A percentile compares a stretch with the other conserved stretches of the same genome.
Conservation (phyloP, 75 land plant species). For the Adiantum capillusveneris region DNA sequence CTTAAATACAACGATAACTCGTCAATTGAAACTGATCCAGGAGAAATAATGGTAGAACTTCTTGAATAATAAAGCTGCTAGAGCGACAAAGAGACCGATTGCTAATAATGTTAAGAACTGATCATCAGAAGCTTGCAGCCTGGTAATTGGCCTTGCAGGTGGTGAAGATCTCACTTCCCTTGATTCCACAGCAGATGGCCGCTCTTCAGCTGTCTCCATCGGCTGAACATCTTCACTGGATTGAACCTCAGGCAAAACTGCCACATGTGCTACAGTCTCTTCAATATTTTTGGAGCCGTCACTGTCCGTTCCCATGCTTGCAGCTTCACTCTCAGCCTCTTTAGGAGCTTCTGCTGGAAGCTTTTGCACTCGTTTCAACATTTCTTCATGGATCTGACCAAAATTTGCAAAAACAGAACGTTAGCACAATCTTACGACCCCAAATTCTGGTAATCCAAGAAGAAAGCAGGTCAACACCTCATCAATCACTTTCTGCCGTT, state of each 20-base stretch:
- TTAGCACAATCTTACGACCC: background rate
- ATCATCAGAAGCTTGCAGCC: slow-evolving; percentile 38
- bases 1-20: too few relatives aligned
- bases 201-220: background rate
- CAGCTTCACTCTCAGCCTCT: too few relatives aligned
- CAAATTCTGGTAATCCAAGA: background rate
- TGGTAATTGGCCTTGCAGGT: slow-evolving; percentile 11
- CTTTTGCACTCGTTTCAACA: slow-evolving; percentile 32
- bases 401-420: background rate
- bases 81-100: slow-evolving; percentile 48
- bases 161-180: slow-evolving; percentile 5
- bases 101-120: slow-evolving; percentile 44
- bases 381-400: slow-evolving; percentile 55
- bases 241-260: too few relatives aligned
- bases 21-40: slow-evolving; percentile 6
- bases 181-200: background rate
- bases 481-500: slow-evolving; percentile 84
- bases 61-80: slow-evolving; percentile 42
- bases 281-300: too few relatives aligned
- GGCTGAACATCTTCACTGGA: too few relatives aligned
- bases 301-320: too few relatives aligned
- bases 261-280: too few relatives aligned
- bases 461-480: slow-evolving; percentile 46
- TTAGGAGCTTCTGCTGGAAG: slow-evolving; percentile 6
- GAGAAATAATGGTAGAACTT: slow-evolving; percentile 37